A percentile compares a stretch with the other conserved stretches of the same genome.
Evolutionary conservation across 352 stramenopile species (phyloP).

Genomic region (Phytophthora nicotianae): DNA sequence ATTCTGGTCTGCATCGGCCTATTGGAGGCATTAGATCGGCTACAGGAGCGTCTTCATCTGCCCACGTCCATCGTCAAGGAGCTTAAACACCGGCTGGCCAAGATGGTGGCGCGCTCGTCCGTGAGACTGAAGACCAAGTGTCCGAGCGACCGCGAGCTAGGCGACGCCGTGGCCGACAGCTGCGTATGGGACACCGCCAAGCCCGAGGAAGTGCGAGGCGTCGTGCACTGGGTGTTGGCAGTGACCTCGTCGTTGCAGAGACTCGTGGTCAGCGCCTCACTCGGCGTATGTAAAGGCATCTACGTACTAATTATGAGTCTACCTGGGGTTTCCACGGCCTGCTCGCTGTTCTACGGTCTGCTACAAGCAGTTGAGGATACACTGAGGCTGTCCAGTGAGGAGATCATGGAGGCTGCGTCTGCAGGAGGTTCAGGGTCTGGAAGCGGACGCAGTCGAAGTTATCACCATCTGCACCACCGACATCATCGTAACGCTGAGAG

Average conservation of each 20-base stretch:
- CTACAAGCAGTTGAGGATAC: slow-evolving; percentile 76
- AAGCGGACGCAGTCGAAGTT: slow-evolving; percentile 35
- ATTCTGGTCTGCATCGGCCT: slow-evolving; percentile 80
- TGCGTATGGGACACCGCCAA: slow-evolving; percentile 55
- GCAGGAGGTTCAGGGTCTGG: slow-evolving; percentile 24
- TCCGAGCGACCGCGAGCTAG: slow-evolving; percentile 36
- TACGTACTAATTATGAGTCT: slow-evolving; percentile 82
- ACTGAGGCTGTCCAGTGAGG: slow-evolving; percentile 47
- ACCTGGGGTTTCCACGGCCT: slow-evolving; percentile 70
- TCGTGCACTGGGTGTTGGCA: slow-evolving; percentile 71
- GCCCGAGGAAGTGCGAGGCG: slow-evolving; percentile 66
- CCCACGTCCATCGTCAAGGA: slow-evolving; percentile 76
- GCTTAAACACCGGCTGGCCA: slow-evolving; percentile 66
- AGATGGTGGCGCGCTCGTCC: slow-evolving; percentile 68
- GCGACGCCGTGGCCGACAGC: slow-evolving; percentile 60
- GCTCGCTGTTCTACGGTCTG: slow-evolving; percentile 70
- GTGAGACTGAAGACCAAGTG: slow-evolving; percentile 34
- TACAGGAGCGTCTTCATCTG: slow-evolving; percentile 75
- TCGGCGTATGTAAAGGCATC: slow-evolving; percentile 69
- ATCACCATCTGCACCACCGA: slow-evolving; percentile 39
- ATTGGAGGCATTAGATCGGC: slow-evolving; percentile 71
- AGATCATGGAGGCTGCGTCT: slow-evolving; percentile 41
- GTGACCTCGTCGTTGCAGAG: slow-evolving; percentile 66
- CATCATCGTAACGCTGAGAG: slow-evolving; percentile 42
- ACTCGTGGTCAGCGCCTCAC: slow-evolving; percentile 48